These are phyloP conservation scores for Penicillium coprophilum DNA, from an alignment of 495 filamentous ascomycete genomes.

Conservation along the genomic window DNA sequence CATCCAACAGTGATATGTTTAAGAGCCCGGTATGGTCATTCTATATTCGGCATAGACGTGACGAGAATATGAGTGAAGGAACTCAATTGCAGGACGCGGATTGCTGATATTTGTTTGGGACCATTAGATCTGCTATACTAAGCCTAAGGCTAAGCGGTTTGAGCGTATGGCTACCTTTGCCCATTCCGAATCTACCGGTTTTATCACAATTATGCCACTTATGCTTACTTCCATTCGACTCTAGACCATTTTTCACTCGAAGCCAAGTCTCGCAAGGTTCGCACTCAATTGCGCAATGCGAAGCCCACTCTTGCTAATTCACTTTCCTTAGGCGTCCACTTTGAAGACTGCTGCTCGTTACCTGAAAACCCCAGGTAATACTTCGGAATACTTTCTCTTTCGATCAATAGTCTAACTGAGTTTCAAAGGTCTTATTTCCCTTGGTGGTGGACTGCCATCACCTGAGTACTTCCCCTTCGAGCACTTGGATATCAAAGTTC, in stretches of 20 bases:
- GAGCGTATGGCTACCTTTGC: slow-evolving; percentile 61
- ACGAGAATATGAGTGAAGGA: neutral
- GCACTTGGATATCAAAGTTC: slow-evolving; percentile 65
- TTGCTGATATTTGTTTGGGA: slow-evolving; percentile 1
- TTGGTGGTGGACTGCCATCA: slow-evolving; percentile 89
- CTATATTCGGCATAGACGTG: neutral
- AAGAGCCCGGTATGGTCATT: slow-evolving; percentile 61
- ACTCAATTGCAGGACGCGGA: slow-evolving; percentile 4
- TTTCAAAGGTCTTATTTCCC: slow-evolving; percentile 67
- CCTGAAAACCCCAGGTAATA: slow-evolving; percentile 65
- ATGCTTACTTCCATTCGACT: neutral
- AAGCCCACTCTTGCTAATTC: slow-evolving; percentile 4
- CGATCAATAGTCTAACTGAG: neutral
- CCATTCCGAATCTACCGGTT: neutral
- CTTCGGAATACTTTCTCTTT: neutral
- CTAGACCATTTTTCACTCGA: slow-evolving; percentile 42
- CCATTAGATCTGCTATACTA: slow-evolving; percentile 54
- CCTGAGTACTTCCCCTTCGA: slow-evolving; percentile 87
- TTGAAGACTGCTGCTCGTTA: slow-evolving; percentile 78
- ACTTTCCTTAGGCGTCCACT: slow-evolving; percentile 48
- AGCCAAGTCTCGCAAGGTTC: slow-evolving; percentile 43
- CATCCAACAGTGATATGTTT: slow-evolving; percentile 77
- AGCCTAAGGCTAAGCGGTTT: slow-evolving; percentile 80
- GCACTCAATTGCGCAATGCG: slow-evolving; percentile 15
- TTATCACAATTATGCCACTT: neutral